phyloP scores from a whole-genome alignment of 805 yeast species.

The Clavispora santaluciae region DNA sequence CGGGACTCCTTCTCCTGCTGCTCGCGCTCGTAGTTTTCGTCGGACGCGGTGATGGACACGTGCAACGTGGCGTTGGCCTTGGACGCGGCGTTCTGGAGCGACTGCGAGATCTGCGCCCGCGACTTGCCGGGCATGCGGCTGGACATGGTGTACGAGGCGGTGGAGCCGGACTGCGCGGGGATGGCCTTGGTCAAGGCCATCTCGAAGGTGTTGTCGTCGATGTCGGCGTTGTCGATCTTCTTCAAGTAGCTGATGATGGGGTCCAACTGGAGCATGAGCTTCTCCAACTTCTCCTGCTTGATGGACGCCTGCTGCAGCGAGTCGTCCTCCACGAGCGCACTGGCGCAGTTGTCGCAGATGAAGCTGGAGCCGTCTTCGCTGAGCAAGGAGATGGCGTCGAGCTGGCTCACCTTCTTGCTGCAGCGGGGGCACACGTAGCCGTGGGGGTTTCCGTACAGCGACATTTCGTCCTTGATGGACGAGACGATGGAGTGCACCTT shows the following conservation, averaged over 20 bases:
- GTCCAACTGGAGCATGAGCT: constrained; percentile 82
- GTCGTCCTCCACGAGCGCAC: constrained; percentile 78
- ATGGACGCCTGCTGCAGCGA: constrained; percentile 74
- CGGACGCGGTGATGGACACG: constrained; percentile 85
- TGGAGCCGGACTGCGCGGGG: constrained; percentile 72
- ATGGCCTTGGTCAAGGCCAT: constrained; percentile 69
- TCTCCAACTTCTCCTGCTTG: constrained; percentile 76
- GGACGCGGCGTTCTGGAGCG: constrained; percentile 46
- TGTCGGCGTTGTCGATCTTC: constrained; percentile 37
- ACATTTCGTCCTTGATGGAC: constrained; percentile 72
- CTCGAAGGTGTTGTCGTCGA: constrained; percentile 40
- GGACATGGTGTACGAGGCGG: constrained; percentile 65
- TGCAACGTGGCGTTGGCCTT: constrained; percentile 81
- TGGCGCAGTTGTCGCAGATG: constrained; percentile 80
- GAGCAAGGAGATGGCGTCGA: constrained; percentile 80
- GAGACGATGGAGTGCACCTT: constrained; percentile 85
- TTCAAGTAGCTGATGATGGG: constrained; percentile 81
- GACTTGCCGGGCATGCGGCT: constrained; percentile 34
- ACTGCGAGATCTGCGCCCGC: constrained; percentile 27
- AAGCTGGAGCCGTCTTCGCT: constrained; percentile 79
- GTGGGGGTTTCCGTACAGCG: constrained; percentile 83
- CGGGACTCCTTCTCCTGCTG: constrained; percentile 60
- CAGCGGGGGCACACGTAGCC: constrained; percentile 91
- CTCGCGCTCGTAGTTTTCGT: constrained; percentile 67
- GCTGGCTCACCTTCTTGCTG: constrained; percentile 69